phyloP scores from a whole-genome alignment of 192 early-diverging fungal genomes.

The Umbelopsis sp. region DNA sequence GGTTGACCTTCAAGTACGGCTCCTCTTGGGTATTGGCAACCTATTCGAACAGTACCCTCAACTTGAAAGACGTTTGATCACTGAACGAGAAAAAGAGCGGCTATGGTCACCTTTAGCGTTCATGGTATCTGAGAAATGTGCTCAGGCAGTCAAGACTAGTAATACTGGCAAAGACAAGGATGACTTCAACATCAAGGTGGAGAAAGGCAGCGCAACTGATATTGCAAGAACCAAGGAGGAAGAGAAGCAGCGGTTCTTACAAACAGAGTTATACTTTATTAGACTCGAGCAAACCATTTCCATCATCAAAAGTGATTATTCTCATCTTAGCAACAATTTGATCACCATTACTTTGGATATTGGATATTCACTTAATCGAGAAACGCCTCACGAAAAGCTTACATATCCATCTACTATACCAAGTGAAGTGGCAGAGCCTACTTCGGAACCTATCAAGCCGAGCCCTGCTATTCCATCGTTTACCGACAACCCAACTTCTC shows the following conservation, averaged over 20 bases:
- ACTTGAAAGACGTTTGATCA: slow-evolving; percentile 53
- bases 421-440: not conserved
- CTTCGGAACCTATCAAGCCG: not conserved
- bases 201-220: not conserved
- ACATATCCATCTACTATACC: not conserved
- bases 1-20: slow-evolving; percentile 66
- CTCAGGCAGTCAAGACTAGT: slow-evolving; percentile 30
- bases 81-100: slow-evolving; percentile 61
- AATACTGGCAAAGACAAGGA: not conserved
- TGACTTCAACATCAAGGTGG: slow-evolving; percentile 2
- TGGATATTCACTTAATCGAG: slow-evolving; percentile 33
- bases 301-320: slow-evolving; percentile 63
- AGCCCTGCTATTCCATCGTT: no score
- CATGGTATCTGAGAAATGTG: slow-evolving; percentile 58
- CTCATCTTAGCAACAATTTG: slow-evolving; percentile 63
- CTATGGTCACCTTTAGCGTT: slow-evolving; percentile 71
- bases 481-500: not conserved
- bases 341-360: slow-evolving; percentile 73
- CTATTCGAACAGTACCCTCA: slow-evolving; percentile 64
- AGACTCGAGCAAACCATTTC: slow-evolving; percentile 63
- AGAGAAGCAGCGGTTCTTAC: slow-evolving; percentile 65
- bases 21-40: slow-evolving; percentile 58
- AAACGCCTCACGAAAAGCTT: not conserved
- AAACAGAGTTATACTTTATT: slow-evolving; percentile 63
- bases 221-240: slow-evolving; percentile 44